A percentile compares a stretch with the other conserved stretches of the same genome.
phyloP scores from a whole-genome alignment of 306 rosid species.

The Quercus berberidifolia region DNA sequence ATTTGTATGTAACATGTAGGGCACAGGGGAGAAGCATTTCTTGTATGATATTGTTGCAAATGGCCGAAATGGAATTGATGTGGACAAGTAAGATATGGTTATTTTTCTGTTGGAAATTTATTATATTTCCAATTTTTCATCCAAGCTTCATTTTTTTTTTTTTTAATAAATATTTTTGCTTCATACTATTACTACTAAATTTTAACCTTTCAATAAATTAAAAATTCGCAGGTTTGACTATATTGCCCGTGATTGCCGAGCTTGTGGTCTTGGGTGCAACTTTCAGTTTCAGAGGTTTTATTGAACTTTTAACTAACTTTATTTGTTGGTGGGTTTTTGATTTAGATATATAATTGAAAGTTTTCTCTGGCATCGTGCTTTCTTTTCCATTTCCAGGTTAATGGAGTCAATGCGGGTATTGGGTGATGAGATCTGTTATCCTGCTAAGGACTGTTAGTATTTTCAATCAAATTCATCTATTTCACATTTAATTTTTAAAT shows the following conservation, averaged over 20 bases:
- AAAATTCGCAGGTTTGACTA: constrained; percentile 80
- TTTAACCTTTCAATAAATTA: constrained; percentile 22
- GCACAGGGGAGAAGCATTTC: constrained; percentile 72
- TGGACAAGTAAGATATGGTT: constrained; percentile 70
- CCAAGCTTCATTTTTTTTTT: not conserved
- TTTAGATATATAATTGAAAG: constrained; percentile 6
- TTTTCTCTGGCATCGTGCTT: constrained; percentile 15
- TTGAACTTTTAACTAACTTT: constrained; percentile 14
- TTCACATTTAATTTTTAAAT: constrained; percentile 15
- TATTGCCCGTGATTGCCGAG: constrained; percentile 83
- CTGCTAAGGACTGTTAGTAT: constrained; percentile 79
- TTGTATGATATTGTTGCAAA: constrained; percentile 96
- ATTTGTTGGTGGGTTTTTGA: not conserved
- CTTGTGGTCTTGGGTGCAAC: constrained; percentile 90
- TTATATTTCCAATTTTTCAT: not conserved
- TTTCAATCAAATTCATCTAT: constrained; percentile 2
- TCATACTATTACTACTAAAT: not conserved
- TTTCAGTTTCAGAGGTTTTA: constrained; percentile 77
- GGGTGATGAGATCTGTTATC: constrained; percentile 91
- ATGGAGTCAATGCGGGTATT: constrained; percentile 87
- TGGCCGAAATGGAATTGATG: constrained; percentile 97
- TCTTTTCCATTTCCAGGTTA: constrained; percentile 48
- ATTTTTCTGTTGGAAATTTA: not conserved
- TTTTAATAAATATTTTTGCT: not conserved
- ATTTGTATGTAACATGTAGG: constrained; percentile 28